Percentiles rank a stretch among this genome's conserved stretches.
These are phyloP conservation scores for Acaromyces ingoldii DNA, from an alignment of 1,284 basidiomycete species.

Conservation along the genomic window DNA sequence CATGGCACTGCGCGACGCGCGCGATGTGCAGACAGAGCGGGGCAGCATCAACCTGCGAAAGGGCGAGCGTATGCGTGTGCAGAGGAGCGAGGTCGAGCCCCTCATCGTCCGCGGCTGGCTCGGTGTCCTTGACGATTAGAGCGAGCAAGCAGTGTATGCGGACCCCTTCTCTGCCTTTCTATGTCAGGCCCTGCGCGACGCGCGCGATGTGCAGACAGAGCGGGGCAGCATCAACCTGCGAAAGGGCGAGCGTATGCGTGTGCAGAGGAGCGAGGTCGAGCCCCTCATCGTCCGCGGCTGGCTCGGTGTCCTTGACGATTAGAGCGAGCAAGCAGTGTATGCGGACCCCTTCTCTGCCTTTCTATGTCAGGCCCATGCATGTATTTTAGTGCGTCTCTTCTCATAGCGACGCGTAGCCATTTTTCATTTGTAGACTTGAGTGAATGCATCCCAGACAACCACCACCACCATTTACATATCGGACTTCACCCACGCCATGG, in stretches of 20 bases:
- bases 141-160: too few species aligned
- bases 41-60: conserved; percentile 80
- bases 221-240: conserved; percentile 76
- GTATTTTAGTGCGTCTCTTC: too few species aligned
- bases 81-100: conserved; percentile 79
- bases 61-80: conserved; percentile 80
- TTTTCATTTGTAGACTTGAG: too few species aligned
- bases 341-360: too few species aligned
- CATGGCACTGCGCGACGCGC: conserved; percentile 74
- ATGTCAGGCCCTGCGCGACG: too few species aligned
- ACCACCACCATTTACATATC: too few species aligned
- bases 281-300: conserved; percentile 86
- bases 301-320: conserved; percentile 60
- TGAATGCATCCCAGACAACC: too few species aligned
- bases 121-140: conserved; percentile 56
- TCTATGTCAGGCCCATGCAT: too few species aligned
- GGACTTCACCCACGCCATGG: too few species aligned
- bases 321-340: too few species aligned
- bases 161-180: too few species aligned
- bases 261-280: conserved; percentile 79
- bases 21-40: conserved; percentile 77
- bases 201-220: conserved; percentile 83
- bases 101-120: conserved; percentile 86
- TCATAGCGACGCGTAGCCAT: too few species aligned
- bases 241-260: conserved; percentile 80